Conservation (phyloP, 208 protist genomes). For the Leptomonas seymouri region DNA sequence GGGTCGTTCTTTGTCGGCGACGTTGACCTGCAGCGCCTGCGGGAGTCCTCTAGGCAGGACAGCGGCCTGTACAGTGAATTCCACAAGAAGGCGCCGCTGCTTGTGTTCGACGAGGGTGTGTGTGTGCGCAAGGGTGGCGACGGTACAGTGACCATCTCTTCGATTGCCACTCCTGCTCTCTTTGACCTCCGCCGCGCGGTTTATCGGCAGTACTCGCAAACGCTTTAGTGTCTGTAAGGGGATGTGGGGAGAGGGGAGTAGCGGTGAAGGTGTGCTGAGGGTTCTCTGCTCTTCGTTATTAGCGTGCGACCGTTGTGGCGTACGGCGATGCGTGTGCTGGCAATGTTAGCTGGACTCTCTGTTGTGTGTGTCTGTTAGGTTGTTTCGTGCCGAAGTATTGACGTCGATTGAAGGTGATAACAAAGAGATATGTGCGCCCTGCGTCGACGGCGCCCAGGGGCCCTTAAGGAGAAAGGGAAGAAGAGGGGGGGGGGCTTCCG, state of each 20-base stretch:
- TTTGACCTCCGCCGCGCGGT: constrained; percentile 76
- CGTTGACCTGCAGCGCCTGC: constrained; percentile 62
- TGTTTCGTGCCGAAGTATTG: too few species aligned
- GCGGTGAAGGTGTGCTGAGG: neutral
- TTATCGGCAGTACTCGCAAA: constrained; percentile 83
- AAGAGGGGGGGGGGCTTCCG: too few species aligned
- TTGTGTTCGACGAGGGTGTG: constrained; percentile 80
- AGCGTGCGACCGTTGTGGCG: too few species aligned
- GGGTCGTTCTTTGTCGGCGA: constrained; percentile 89
- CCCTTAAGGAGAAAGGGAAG: too few species aligned
- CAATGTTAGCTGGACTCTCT: too few species aligned
- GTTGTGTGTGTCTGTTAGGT: too few species aligned
- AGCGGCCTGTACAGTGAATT: constrained; percentile 70
- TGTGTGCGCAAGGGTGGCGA: constrained; percentile 76
- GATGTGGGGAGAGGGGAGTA: neutral
- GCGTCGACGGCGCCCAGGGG: too few species aligned
- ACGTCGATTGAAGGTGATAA: too few species aligned
- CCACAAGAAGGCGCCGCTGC: constrained; percentile 75
- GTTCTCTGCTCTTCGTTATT: neutral
- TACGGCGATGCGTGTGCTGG: too few species aligned
- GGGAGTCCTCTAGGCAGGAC: constrained; percentile 56
- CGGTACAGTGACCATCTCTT: constrained; percentile 80
- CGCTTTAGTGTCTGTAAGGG: constrained; percentile 36
- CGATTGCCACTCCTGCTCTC: constrained; percentile 72
- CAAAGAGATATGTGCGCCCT: too few species aligned